Base-by-base conservation (phyloP, 1,139 yeast species). In the Kurtzmaniella natalensis region DNA sequence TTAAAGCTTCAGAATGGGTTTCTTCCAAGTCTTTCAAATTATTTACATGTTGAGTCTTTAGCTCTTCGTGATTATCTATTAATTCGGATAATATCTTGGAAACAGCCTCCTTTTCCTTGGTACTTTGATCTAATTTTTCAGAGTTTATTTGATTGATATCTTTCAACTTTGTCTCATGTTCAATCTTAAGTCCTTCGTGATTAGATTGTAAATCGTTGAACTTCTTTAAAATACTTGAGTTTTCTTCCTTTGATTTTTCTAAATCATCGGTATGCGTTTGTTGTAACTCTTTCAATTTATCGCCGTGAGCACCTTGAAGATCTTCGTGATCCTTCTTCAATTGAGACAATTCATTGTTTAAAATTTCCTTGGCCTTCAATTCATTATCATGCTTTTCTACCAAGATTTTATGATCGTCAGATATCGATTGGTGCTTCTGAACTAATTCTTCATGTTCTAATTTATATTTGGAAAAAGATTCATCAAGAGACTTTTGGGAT, bases 201-300 rank as follows among this genome's bases (percentile, higher is more conserved):
- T n/a, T n/a, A n/a, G n/a, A n/a, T n/a, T n/a, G n/a, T n/a, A n/a
- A n/a, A n/a, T n/a, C n/a, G n/a, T n/a, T n/a, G n/a, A n/a, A n/a
- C n/a, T n/a, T n/a, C n/a, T n/a, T n/a, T n/a, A n/a, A n/a, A n/a
- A n/a, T n/a, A n/a, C n/a, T n/a, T n/a, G n/a, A n/a, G n/a, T n/a
- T n/a, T n/a, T n/a, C n/a, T n/a, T n/a, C n/a, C n/a, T n/a, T n/a
- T n/a, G n/a, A n/a, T n/a, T n/a, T n/a, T n/a, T n/a, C n/a, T n/a
- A n/a, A n/a, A n/a, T n/a, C n/a, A n/a, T n/a, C n/a, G n/a, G n/a
- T n/a, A 8, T 21, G 9, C 4, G n/a, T 5, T 21, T 21, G n/a
- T 8, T 21, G 23, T 8, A 50, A 37, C 22, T 43, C 39, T 15
- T 47, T 46, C 32, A 57, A 34, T 33, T 52, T 41, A 5, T 36